Conservation (phyloP, 352 stramenopile genomes). For the Phytopythium oedochilum region DNA sequence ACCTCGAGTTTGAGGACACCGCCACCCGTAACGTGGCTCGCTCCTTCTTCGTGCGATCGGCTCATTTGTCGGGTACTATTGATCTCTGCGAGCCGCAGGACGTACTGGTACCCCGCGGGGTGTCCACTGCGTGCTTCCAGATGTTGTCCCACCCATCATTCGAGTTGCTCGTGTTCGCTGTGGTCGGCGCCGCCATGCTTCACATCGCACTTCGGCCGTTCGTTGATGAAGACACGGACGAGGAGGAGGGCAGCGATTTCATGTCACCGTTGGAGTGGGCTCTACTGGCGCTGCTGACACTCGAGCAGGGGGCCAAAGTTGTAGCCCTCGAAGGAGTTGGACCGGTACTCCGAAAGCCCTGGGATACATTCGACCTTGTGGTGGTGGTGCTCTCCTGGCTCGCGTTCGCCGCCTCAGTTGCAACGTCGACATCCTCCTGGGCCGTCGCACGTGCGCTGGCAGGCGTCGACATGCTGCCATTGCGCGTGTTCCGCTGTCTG, state of each 20-base stretch:
- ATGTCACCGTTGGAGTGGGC: constrained; percentile 56
- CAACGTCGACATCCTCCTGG: constrained; percentile 6
- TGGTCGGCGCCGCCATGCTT: constrained; percentile 62
- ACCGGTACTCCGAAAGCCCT: constrained; percentile 54
- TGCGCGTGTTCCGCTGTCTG: constrained; percentile 71
- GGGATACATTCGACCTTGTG: constrained; percentile 65
- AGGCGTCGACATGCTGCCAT: constrained; percentile 66
- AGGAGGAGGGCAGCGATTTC: constrained; percentile 34
- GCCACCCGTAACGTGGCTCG: constrained; percentile 41
- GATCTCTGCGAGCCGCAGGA: constrained; percentile 34
- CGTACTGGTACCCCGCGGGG: constrained; percentile 40
- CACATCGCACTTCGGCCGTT: constrained; percentile 64
- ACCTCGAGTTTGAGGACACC: constrained; percentile 69
- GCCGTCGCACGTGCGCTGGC: constrained; percentile 20
- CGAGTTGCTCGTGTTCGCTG: constrained; percentile 57
- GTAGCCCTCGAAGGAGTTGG: constrained; percentile 60
- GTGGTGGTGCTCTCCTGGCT: constrained; percentile 65
- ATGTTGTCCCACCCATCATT: constrained; percentile 70
- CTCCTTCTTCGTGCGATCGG: constrained; percentile 55
- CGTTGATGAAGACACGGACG: constrained; percentile 35
- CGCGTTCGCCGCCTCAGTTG: constrained; percentile 24
- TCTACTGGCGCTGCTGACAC: constrained; percentile 57
- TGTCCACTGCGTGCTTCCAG: constrained; percentile 60
- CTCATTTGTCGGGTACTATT: constrained; percentile 36
- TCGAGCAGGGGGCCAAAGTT: constrained; percentile 61